phyloP scores from a whole-genome alignment of 345 rosid species.

The Viola odorata region DNA sequence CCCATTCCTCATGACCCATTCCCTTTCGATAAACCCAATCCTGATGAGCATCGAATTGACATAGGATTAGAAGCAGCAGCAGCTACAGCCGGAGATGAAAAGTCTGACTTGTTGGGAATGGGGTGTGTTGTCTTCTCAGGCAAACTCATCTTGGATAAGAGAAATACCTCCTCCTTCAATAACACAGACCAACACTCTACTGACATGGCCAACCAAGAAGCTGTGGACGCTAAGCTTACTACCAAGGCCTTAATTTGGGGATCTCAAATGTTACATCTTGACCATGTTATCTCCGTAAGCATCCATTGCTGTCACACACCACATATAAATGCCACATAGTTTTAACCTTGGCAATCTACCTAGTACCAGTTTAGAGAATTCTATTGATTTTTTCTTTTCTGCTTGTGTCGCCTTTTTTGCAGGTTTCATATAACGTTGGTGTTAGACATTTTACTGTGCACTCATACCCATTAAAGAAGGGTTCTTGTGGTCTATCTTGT shows the following conservation, averaged over 20 bases:
- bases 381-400: no score
- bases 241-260: conserved; percentile 87
- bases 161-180: conserved; percentile 28
- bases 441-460: conserved; percentile 88
- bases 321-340: no score
- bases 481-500: conserved; percentile 67
- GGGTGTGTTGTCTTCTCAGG: conserved; percentile 70
- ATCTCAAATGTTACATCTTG: conserved; percentile 58
- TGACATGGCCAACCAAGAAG: conserved; percentile 40
- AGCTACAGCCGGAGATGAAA: conserved; percentile 71
- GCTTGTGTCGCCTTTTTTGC: conserved; percentile 5
- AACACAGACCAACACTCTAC: conserved; percentile 29
- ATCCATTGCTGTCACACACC: neutral
- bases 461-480: conserved; percentile 62
- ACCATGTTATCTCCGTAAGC: conserved; percentile 73
- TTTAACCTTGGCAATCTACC: no score
- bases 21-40: conserved; percentile 38
- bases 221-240: conserved; percentile 72
- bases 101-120: conserved; percentile 55
- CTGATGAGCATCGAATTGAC: conserved; percentile 65
- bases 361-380: no score
- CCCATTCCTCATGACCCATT: conserved; percentile 30
- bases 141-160: conserved; percentile 69
- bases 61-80: conserved; percentile 25
- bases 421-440: conserved; percentile 82